A percentile compares a stretch with the other conserved stretches of the same genome.
These are phyloP conservation scores for Theobroma grandiflorum DNA, from an alignment of 441 rosid genomes.

Conservation along the genomic window DNA sequence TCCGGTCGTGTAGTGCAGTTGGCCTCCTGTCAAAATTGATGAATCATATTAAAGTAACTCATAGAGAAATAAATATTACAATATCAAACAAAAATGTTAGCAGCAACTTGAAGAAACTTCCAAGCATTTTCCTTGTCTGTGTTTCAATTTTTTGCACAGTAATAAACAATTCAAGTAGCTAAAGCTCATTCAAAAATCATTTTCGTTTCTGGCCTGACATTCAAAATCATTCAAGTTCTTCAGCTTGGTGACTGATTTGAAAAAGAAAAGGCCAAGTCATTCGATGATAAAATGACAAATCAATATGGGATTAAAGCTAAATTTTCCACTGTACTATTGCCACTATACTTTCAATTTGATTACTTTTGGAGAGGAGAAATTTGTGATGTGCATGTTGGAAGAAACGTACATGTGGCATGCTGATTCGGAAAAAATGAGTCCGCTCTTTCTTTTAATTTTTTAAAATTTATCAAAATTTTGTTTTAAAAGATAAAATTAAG, in stretches of 20 bases:
- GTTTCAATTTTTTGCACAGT: neutral
- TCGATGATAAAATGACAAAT: neutral
- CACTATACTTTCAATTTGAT: too few relatives aligned
- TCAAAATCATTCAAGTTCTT: conserved; percentile 12
- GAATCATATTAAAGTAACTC: conserved; percentile 15
- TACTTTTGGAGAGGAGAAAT: too few relatives aligned
- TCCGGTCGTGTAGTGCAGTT: conserved; percentile 81
- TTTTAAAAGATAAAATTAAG: too few relatives aligned
- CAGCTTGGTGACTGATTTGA: conserved; percentile 2
- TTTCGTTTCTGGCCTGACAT: neutral
- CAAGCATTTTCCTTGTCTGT: neutral
- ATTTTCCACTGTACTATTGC: too few relatives aligned
- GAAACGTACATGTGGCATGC: too few relatives aligned
- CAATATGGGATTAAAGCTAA: too few relatives aligned
- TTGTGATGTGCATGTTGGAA: too few relatives aligned
- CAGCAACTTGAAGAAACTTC: conserved; percentile 13
- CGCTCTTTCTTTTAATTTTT: too few relatives aligned
- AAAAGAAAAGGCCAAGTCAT: neutral
- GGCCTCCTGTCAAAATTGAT: conserved; percentile 75
- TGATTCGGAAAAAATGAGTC: too few relatives aligned
- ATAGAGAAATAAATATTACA: neutral
- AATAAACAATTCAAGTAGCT: conserved; percentile 2
- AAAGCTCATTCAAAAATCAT: neutral
- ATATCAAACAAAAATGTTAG: conserved; percentile 7
- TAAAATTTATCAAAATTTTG: too few relatives aligned